Conservation (phyloP, 805 yeast species). For the Pichia cephalocereana region DNA sequence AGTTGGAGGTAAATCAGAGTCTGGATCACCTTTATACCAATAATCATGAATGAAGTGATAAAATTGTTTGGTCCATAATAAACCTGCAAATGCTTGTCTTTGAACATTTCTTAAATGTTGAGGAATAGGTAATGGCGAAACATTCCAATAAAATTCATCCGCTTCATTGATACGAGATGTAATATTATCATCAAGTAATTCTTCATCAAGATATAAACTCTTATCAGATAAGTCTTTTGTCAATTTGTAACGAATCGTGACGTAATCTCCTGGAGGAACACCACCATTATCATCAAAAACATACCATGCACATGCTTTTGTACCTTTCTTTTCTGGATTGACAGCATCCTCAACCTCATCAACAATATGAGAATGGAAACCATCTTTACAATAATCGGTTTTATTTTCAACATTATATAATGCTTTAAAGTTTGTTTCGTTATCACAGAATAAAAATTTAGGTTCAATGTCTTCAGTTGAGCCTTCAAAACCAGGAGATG, state of each 20-base stretch:
- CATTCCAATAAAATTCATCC: conserved; percentile 84
- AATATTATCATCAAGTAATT: conserved; percentile 59
- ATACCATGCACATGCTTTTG: conserved; percentile 81
- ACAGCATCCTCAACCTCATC: conserved; percentile 49
- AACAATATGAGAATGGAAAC: conserved; percentile 77
- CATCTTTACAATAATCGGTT: conserved; percentile 67
- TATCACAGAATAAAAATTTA: conserved; percentile 72
- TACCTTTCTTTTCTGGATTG: conserved; percentile 66
- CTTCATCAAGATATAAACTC: conserved; percentile 50
- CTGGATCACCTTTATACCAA: conserved; percentile 84
- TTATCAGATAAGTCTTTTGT: conserved; percentile 25
- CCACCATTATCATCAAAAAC: conserved; percentile 68
- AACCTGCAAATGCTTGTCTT: conserved; percentile 90
- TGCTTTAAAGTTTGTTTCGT: conserved; percentile 68
- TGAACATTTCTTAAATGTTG: conserved; percentile 75
- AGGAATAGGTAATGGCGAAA: conserved; percentile 75
- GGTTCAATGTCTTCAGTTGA: conserved; percentile 65
- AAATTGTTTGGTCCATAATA: conserved; percentile 89
- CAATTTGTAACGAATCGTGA: conserved; percentile 71
- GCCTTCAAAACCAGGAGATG: conserved; percentile 68
- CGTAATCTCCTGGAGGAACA: conserved; percentile 81
- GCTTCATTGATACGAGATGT: conserved; percentile 77
- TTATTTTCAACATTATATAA: conserved; percentile 59
- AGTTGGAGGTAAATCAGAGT: conserved; percentile 66
- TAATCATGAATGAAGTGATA: conserved; percentile 78